Conservation (phyloP, 148 eudicot genomes). For the Amaranthus hypochondriacus region DNA sequence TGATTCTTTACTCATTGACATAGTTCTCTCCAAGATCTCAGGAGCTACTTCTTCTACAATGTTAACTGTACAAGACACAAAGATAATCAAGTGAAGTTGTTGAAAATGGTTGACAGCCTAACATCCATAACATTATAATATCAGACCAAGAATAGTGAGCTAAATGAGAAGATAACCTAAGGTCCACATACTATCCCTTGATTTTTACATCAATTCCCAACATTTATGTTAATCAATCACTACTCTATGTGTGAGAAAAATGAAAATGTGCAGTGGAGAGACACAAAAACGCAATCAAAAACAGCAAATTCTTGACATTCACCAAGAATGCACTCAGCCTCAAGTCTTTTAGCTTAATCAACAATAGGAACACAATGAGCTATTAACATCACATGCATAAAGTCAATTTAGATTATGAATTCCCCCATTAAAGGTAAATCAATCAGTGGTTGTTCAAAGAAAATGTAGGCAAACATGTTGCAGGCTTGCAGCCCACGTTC, state of each 20-base stretch:
- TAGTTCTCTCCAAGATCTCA: slow-evolving; percentile 40
- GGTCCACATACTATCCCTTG: not conserved
- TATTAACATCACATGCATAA: not conserved
- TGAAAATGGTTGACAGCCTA: not conserved
- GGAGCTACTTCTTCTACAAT: slow-evolving; percentile 34
- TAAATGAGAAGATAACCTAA: not conserved
- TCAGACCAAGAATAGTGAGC: not conserved
- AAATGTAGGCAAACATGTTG: not conserved
- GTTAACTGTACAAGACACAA: slow-evolving; percentile 23
- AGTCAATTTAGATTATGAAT: not conserved
- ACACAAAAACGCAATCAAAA: not conserved
- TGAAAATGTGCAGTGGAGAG: not conserved
- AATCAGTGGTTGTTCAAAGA: not conserved
- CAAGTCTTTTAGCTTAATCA: not conserved
- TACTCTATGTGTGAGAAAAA: not conserved
- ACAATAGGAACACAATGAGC: not conserved
- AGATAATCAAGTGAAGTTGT: slow-evolving; percentile 6
- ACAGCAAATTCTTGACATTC: not conserved
- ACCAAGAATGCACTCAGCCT: not conserved
- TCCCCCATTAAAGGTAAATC: not conserved
- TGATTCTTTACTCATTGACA: slow-evolving; percentile 46
- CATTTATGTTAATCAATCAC: not conserved
- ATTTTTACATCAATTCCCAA: too few relatives aligned
- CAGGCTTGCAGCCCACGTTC: not conserved
- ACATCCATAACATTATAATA: not conserved